Base-by-base conservation (phyloP, 331 rosid genomes). In the Malus hybrid region DNA sequence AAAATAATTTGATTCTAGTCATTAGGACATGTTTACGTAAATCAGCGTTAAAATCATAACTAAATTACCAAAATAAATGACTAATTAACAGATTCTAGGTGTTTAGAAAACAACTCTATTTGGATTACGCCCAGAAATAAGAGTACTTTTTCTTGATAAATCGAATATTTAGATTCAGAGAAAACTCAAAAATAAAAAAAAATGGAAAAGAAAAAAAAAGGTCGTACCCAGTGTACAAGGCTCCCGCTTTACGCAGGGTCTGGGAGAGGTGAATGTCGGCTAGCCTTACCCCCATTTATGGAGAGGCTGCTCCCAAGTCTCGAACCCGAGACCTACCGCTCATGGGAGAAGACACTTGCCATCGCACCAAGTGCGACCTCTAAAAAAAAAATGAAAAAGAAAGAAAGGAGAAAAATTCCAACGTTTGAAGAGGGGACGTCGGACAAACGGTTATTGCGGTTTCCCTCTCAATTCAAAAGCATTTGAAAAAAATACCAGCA, bases 401-500 rank as follows among this genome's bases (percentile, higher is more conserved):
- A 20, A 46, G 34, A 52, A 32, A 32, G 2, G 34, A 20, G 32
- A 5, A 57, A 71, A 50, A 3, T 36, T 58, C 57, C 50, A 72
- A 16, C 6, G 53, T 20, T 3, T 36, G 42, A 46, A 13, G 34
- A 10, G 48, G 48, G 32, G 50, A 33, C 75, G 16, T 34, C 20
- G 67, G 6, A 5, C 67, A 30, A 30, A 72, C 76, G 76, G 68
- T 72, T 60, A 26, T 60, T 75, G 39, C 77, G 70, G 44, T 81
- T 71, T 81, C 84, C 84, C 84, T 81, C 84, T 76, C 78, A 58
- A 65, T 50, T 66, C 13, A 66, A 53, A 33, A 7, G 4, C 1
- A 19, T 74, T 75, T 75, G 79, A 75, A 75, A 13, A 65, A 28
- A 66, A 69, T 7, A 9, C 7, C 9, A 32, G 14, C 22, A 48